Evolutionary conservation across 805 yeast genomes (phyloP), one percentile per base, ranked within the genome.

Genomic region (Nakazawaea molendinolei): DNA sequence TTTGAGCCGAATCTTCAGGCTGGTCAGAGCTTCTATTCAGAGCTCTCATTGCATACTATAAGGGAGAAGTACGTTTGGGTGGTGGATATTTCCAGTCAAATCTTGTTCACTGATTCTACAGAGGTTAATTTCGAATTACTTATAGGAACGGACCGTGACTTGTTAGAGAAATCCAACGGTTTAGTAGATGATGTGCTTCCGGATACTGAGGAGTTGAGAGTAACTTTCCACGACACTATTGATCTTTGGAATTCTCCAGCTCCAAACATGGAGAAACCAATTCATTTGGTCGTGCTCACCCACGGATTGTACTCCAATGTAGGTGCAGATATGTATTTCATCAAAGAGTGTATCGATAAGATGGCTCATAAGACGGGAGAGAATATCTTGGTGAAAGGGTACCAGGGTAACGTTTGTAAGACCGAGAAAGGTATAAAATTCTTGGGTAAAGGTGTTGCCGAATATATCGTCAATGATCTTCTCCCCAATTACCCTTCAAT

Each of bases 221-320:
- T 84, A 0, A 55, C 67, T 19, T 65, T 71, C 38, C 60, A 64
- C 43, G 82, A 76, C 44, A 83, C 95, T 0, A 46, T 67, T 3
- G 81, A 76, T 36, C 51, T 90, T 22, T 92, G 97, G 97, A 72
- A 75, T 52, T 52, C 67, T 25, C 92, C 94, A 0, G 70, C 75
- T 1, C 67, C 63, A 2, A 45, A 60, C 8, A 60, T 67, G 0
- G 49, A 61, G 5, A 55, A 59, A 39, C 92, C 94, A 0, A 72
- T 79, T 10, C 98, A 92, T 62, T 61, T 92, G 38, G 92, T 90
- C 3, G 66, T 92, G 4, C 47, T 89, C 9, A 86, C 96, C 0
- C 98, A 92, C 55, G 98, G 98, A 0, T 69, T 92, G 18, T 95
- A 86, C 50, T 85, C 97, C 2, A 92, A 89, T 50, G 72, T 79